Evolutionary conservation across 805 yeast genomes (phyloP).

Genomic region (Saccharomyces mikatae): DNA sequence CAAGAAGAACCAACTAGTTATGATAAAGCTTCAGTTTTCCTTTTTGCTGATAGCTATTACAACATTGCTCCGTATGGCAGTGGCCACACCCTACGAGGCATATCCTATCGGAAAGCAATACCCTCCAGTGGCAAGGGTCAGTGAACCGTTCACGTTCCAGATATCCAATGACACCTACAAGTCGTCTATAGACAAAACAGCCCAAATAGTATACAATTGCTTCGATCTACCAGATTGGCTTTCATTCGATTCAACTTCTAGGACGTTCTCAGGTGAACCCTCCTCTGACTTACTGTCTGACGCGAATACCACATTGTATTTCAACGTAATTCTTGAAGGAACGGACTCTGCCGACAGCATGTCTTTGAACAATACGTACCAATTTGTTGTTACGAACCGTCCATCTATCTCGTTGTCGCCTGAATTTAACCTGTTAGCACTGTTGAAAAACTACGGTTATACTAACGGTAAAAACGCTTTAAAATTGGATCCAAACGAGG

Average conservation of each 20-base stretch:
- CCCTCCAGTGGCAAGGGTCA: slow-evolving; percentile 79
- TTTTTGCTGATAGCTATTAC: not conserved
- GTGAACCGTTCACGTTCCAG: slow-evolving; percentile 52
- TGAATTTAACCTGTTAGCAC: slow-evolving; percentile 35
- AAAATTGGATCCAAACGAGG: slow-evolving; percentile 61
- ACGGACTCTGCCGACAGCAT: slow-evolving; percentile 47
- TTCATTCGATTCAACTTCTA: slow-evolving; percentile 50
- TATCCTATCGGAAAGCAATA: slow-evolving; percentile 50
- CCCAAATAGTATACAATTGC: slow-evolving; percentile 47
- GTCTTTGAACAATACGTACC: slow-evolving; percentile 41
- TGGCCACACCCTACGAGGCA: slow-evolving; percentile 25
- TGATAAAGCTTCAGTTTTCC: not conserved
- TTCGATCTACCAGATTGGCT: slow-evolving; percentile 71
- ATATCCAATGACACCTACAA: slow-evolving; percentile 64
- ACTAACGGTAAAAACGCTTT: slow-evolving; percentile 73
- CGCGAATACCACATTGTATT: slow-evolving; percentile 37
- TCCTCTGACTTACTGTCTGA: slow-evolving; percentile 17
- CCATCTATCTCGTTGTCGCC: slow-evolving; percentile 39
- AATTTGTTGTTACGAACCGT: slow-evolving; percentile 51
- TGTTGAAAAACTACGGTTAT: slow-evolving; percentile 55
- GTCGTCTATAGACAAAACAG: slow-evolving; percentile 34
- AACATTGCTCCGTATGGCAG: not conserved
- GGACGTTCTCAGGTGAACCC: slow-evolving; percentile 57
- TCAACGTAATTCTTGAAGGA: slow-evolving; percentile 53
- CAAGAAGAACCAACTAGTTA: not conserved